Evolutionary conservation across 805 yeast species (phyloP), one percentile per base, ranked within the genome.

Genomic region (Wickerhamomyces queroliae): DNA sequence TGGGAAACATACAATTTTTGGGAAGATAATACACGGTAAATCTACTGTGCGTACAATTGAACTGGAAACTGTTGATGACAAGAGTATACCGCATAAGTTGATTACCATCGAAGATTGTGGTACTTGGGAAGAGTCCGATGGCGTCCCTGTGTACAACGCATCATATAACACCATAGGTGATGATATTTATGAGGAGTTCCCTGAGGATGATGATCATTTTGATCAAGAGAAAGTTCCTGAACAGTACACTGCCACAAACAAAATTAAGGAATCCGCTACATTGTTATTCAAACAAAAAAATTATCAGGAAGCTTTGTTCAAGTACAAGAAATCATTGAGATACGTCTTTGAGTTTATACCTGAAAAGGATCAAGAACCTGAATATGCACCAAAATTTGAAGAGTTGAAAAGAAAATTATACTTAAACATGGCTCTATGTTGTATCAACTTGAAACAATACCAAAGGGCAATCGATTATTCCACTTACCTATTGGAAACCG

Each of bases 1-100:
- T 32, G 86, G 87, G 1, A 83, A 81, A 49, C 90, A 86, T 53
- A 68, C 90, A 0, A 78, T 86, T 2, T 83, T 89, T 61, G 96
- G 96, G 2, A 65, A 63, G 41, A 89, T 88, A 10, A 50, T 66
- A 7, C 69, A 67, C 49, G 95, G 87, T 15, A 83, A 80, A 55
- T 79, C 82, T 3, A 82, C 83, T 1, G 69, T 84, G 0, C 67
- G 90, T 50, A 78, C 78, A 21, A 62, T 83, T 17, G 95, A 84
- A 56, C 64, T 68, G 34, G 67, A 70, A 2, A 48, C 61, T 7
- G 67, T 71, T 1, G 66, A 70, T 25, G 63, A 71, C 18, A 69
- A 72, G 21, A 78, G 74, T 7, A 50, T 58, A 3, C 70, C 72
- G 6, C 52, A 43, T 3, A 59, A 66, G 22, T 54, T 63, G 11